Evolutionary conservation across 257 asterid species (phyloP).

Genomic region (Capsicum chinense): DNA sequence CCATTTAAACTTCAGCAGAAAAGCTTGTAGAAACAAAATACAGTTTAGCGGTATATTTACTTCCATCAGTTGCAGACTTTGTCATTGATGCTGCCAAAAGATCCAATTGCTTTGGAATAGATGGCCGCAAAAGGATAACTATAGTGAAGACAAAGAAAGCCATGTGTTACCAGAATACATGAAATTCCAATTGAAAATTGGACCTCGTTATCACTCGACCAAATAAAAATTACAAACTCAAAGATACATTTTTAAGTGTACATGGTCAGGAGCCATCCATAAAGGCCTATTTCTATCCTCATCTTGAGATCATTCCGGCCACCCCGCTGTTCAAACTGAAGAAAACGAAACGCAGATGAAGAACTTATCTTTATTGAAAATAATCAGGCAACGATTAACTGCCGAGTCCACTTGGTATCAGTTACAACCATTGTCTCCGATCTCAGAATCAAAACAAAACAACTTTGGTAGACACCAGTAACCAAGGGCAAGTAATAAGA

Average conservation of each 20-base stretch:
- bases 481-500: conserved; percentile 23
- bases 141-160: background rate
- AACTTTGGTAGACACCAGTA: conserved; percentile 1
- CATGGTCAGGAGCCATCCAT: conserved; percentile 48
- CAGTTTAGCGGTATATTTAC: background rate
- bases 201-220: conserved; percentile 30
- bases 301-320: conserved; percentile 36
- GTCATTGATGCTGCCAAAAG: background rate
- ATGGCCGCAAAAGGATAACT: background rate
- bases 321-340: conserved; percentile 38
- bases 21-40: background rate
- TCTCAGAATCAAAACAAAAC: conserved; percentile 8
- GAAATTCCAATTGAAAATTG: background rate
- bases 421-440: conserved; percentile 16
- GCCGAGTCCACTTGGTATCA: conserved; percentile 27
- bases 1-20: background rate
- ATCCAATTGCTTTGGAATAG: conserved; percentile 26
- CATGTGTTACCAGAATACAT: background rate
- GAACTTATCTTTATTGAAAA: conserved; percentile 42
- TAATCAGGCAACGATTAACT: conserved; percentile 36
- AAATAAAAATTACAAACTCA: conserved; percentile 41
- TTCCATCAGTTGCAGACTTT: background rate
- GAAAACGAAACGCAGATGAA: conserved; percentile 30
- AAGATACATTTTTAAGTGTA: conserved; percentile 39
- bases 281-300: conserved; percentile 36